These are phyloP conservation scores for Neofusicoccum laricinum DNA, from an alignment of 2,329 filamentous ascomycete genomes.

Conservation along the genomic window DNA sequence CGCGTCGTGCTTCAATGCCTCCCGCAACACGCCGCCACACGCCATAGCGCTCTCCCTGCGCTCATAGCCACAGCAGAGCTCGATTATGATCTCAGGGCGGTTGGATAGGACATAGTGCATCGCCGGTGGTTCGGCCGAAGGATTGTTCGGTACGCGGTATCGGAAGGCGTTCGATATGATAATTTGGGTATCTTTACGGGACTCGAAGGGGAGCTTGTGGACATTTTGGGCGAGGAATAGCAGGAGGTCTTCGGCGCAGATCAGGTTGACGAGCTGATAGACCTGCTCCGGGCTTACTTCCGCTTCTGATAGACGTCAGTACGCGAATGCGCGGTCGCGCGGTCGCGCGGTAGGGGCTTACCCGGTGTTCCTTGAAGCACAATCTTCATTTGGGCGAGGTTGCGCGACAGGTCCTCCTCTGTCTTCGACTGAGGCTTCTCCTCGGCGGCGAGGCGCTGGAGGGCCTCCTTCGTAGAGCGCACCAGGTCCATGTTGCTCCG, in stretches of 20 bases:
- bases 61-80: conserved; percentile 81
- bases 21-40: conserved; percentile 83
- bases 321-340: not conserved
- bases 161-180: conserved; percentile 95
- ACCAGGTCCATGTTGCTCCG: conserved; percentile 62
- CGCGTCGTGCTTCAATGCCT: conserved; percentile 86
- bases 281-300: conserved; percentile 87
- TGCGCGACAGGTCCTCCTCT: conserved; percentile 80
- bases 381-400: conserved; percentile 86
- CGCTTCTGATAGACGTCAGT: conserved; percentile 9
- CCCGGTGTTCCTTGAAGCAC: conserved; percentile 91
- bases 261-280: conserved; percentile 76
- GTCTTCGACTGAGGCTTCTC: conserved; percentile 64
- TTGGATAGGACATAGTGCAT: conserved; percentile 85
- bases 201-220: conserved; percentile 86
- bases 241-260: conserved; percentile 87
- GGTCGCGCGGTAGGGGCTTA: conserved; percentile 39
- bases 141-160: conserved; percentile 68
- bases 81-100: conserved; percentile 77
- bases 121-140: conserved; percentile 73
- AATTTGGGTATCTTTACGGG: conserved; percentile 90
- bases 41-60: conserved; percentile 88
- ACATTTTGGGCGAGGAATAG: conserved; percentile 79
- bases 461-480: conserved; percentile 61
- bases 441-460: conserved; percentile 55